Conservation (phyloP, 345 rosid genomes). For the Geranium brycei region DNA sequence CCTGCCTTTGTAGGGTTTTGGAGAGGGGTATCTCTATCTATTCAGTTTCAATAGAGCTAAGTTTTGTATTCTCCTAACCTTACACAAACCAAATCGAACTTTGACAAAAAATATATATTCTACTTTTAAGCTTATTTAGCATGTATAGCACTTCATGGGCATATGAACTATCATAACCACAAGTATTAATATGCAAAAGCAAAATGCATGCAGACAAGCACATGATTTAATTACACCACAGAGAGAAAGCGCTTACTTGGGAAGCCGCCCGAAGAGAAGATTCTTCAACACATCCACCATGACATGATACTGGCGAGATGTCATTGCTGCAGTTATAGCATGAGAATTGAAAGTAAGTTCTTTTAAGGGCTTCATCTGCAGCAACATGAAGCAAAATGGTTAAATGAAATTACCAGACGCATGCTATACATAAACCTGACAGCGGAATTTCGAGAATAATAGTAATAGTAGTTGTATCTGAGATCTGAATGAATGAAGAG, state of each 20-base stretch:
- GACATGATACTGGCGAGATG: slow-evolving; percentile 94
- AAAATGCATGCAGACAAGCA: background rate
- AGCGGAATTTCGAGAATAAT: no score
- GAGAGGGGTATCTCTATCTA: no score
- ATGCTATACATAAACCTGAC: background rate
- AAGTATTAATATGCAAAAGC: background rate
- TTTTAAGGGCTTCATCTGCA: slow-evolving; percentile 91
- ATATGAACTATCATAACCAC: background rate
- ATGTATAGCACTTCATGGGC: slow-evolving; percentile 4
- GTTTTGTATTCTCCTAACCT: no score
- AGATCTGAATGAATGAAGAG: slow-evolving; percentile 7
- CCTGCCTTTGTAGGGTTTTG: no score
- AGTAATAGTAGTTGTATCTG: background rate
- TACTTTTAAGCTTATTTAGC: no score
- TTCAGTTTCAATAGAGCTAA: no score
- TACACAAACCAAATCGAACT: no score
- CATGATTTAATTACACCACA: no score
- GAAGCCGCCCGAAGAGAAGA: slow-evolving; percentile 94
- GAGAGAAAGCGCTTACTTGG: slow-evolving; percentile 52
- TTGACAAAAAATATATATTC: no score
- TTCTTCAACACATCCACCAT: slow-evolving; percentile 93
- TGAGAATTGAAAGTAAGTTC: slow-evolving; percentile 82
- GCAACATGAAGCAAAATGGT: slow-evolving; percentile 11
- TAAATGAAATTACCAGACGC: background rate
- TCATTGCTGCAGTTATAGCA: slow-evolving; percentile 86